A percentile compares a stretch with the other conserved stretches of the same genome.
Evolutionary conservation across 1,284 basidiomycete species (phyloP).

Genomic region (Moniliophthora roreri): DNA sequence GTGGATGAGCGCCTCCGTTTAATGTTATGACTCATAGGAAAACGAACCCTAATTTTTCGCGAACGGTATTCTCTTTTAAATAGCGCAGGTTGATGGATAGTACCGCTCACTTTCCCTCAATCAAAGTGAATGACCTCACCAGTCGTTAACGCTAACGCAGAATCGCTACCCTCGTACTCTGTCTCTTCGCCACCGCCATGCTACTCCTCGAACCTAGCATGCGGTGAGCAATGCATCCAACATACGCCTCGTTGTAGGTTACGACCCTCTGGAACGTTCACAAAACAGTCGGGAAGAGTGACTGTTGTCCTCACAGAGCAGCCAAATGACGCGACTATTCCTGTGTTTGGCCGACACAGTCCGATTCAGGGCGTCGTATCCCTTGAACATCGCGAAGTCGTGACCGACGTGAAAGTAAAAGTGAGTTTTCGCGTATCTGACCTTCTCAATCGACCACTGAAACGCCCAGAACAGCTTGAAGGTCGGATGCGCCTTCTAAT

Average conservation of each 20-base stretch:
- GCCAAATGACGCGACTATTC: conserved; percentile 30
- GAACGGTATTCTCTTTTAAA: too few species aligned
- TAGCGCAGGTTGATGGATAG: too few species aligned
- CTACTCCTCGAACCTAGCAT: conserved; percentile 36
- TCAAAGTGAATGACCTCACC: neutral
- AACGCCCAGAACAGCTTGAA: conserved; percentile 43
- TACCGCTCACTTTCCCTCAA: too few species aligned
- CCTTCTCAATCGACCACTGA: conserved; percentile 1
- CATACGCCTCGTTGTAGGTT: conserved; percentile 29
- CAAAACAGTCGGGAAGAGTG: conserved; percentile 30
- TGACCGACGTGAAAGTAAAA: conserved; percentile 43
- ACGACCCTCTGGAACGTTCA: conserved; percentile 31
- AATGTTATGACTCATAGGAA: too few species aligned
- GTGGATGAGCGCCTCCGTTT: too few species aligned
- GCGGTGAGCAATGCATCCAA: conserved; percentile 37
- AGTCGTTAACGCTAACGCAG: conserved; percentile 1
- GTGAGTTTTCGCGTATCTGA: conserved; percentile 30
- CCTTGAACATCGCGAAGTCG: conserved; percentile 36
- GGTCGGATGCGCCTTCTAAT: conserved; percentile 45
- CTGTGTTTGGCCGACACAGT: conserved; percentile 34
- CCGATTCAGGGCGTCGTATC: conserved; percentile 36
- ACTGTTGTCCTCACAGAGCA: conserved; percentile 40
- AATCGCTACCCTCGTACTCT: conserved; percentile 35
- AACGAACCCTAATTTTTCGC: too few species aligned
- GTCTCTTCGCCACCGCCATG: conserved; percentile 34